Percentiles rank a stretch among this genome's conserved stretches.
Conservation (phyloP, 768 basidiomycete genomes). For the Auricularia sp. region DNA sequence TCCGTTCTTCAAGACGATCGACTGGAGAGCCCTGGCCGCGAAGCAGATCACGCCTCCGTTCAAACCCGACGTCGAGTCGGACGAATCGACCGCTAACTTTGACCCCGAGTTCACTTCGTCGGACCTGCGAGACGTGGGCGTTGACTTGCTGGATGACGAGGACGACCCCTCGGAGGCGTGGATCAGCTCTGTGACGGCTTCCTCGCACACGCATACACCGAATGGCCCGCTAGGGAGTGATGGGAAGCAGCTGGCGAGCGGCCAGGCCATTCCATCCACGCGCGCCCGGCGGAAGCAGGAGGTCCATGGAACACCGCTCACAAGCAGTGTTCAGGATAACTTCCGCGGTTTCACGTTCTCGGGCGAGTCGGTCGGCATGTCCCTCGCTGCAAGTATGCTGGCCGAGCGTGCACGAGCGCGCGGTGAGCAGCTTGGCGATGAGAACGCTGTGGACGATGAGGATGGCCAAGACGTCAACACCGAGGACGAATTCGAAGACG, state of each 20-base stretch:
- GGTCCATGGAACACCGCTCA: slow-evolving; percentile 56
- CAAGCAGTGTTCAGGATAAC: slow-evolving; percentile 90
- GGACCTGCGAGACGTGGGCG: slow-evolving; percentile 66
- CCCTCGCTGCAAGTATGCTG: slow-evolving; percentile 1
- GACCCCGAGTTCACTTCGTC: slow-evolving; percentile 95
- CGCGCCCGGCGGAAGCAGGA: slow-evolving; percentile 35
- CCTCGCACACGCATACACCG: slow-evolving; percentile 43
- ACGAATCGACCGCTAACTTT: slow-evolving; percentile 96
- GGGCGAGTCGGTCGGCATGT: slow-evolving; percentile 28
- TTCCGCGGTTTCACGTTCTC: slow-evolving; percentile 91
- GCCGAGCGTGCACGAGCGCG: slow-evolving; percentile 5
- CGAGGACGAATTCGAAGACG: slow-evolving; percentile 72
- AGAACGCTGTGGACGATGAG: slow-evolving; percentile 21
- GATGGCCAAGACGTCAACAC: slow-evolving; percentile 31
- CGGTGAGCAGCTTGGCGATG: slow-evolving; percentile 23
- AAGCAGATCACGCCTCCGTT: slow-evolving; percentile 95
- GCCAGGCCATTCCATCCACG: slow-evolving; percentile 42
- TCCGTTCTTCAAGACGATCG: slow-evolving; percentile 82
- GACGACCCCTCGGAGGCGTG: slow-evolving; percentile 66
- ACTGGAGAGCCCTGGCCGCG: slow-evolving; percentile 77
- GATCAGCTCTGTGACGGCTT: slow-evolving; percentile 37
- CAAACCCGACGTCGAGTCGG: slow-evolving; percentile 94
- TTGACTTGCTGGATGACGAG: slow-evolving; percentile 30
- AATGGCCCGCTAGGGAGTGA: slow-evolving; percentile 73
- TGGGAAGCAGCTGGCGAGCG: slow-evolving; percentile 10